Evolutionary conservation across 108 stramenopile genomes (phyloP), one percentile per base, ranked within the genome.

Genomic region (Nitzschia inconspicua): DNA sequence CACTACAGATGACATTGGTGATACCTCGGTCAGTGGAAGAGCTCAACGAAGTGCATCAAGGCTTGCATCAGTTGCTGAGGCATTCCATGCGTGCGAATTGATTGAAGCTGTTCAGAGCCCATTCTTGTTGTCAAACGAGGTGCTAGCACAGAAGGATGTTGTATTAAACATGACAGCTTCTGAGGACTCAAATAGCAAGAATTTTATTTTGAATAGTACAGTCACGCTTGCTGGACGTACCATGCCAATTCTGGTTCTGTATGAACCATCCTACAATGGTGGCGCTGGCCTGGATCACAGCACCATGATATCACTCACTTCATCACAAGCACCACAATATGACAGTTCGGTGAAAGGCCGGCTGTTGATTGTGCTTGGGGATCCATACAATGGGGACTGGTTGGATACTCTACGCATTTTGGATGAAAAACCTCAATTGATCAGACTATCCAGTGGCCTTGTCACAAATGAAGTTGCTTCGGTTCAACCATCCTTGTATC

Each of bases 251-350:
- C 42, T 89, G 55, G 73, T 93, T 29, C 63, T 93, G 32, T 84
- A 81, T 41, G 91, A 93, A 63, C 65, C 70, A 44, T 25, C 24
- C 20, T 93, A 93, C 51, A 55, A 44, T 42, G 87, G 86, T 41
- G 91, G 91, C 10, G 79, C 82, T 40, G 91, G 88, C 14, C 24
- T 70, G 26, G 55, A 70, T 29, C 88, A 93, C 61, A 88, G 88
- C 25, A 79, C 77, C 18, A 81, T 91, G 50, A 35, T 56, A 24
- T 66, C 68, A 42, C 50, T 59, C 0, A 31, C 46, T 14, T 42
- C 41, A 34, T 13, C 42, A 31, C 4, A 26, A 32, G 1, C 0
- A 14, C 37, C 57, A 3, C 57, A 65, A 43, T 14, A 39, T 39
- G 29, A 25, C 14, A 59, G 24, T 4, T 54, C 63, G 26, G 18